phyloP scores from a whole-genome alignment of 176 grass and related monocot species.

The Ensete glaucum region DNA sequence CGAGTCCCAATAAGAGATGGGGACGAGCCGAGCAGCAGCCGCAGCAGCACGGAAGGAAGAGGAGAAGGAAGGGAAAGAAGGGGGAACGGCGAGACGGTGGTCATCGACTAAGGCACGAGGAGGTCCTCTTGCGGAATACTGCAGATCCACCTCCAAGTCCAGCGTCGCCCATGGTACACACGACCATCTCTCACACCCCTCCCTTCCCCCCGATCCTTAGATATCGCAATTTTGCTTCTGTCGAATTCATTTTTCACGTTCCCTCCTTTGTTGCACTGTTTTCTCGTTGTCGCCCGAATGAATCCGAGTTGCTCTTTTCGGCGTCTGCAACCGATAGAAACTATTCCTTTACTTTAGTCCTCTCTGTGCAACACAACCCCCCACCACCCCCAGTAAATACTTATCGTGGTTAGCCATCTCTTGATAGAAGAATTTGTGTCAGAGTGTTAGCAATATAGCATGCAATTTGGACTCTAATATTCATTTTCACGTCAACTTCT shows the following conservation, averaged over 20 bases:
- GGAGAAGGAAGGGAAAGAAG: neutral
- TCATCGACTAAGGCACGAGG: constrained; percentile 49
- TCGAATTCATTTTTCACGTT: neutral
- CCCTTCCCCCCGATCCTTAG: neutral
- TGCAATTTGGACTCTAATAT: too few relatives aligned
- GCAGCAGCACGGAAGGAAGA: neutral
- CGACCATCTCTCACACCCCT: too few relatives aligned
- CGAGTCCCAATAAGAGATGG: constrained; percentile 27
- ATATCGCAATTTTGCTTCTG: neutral
- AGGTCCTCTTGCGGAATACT: constrained; percentile 58
- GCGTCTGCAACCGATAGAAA: too few relatives aligned
- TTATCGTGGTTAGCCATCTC: too few relatives aligned
- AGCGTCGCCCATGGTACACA: constrained; percentile 53
- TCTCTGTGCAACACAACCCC: too few relatives aligned
- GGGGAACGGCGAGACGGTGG: constrained; percentile 36
- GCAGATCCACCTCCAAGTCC: constrained; percentile 38
- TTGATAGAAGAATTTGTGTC: too few relatives aligned
- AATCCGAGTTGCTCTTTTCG: neutral
- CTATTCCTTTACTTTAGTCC: too few relatives aligned
- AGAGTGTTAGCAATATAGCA: too few relatives aligned
- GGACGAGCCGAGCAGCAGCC: constrained; percentile 57
- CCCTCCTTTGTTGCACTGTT: neutral
- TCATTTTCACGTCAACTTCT: too few relatives aligned
- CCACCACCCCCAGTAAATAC: too few relatives aligned
- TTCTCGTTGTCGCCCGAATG: neutral